A percentile compares a stretch with the other conserved stretches of the same genome.
Conservation (phyloP, 345 rosid species). For the Draba incana region DNA sequence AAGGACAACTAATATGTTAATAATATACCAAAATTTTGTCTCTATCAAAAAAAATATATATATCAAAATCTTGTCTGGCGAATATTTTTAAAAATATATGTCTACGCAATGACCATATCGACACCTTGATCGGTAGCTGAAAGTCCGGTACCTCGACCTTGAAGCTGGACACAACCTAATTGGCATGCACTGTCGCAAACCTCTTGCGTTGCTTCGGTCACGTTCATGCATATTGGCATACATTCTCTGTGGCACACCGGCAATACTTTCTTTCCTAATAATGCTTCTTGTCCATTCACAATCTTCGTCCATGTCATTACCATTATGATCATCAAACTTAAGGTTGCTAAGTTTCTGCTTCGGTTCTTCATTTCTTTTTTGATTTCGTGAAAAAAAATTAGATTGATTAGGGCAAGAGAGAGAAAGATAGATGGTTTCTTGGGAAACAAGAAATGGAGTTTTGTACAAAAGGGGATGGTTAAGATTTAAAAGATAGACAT, state of each 20-base stretch:
- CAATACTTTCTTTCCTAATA: constrained; percentile 41
- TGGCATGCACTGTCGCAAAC: constrained; percentile 26
- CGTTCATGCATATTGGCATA: constrained; percentile 41
- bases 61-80: constrained; percentile 5
- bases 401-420: background rate
- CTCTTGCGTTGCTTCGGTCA: constrained; percentile 29
- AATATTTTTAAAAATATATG: background rate
- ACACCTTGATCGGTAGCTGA: constrained; percentile 26
- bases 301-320: constrained; percentile 15
- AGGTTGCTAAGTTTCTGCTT: constrained; percentile 17
- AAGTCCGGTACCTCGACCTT: constrained; percentile 43
- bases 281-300: constrained; percentile 39
- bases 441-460: background rate
- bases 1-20: background rate
- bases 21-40: too few species aligned
- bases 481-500: constrained; percentile 28
- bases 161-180: constrained; percentile 38
- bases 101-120: constrained; percentile 35
- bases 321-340: constrained; percentile 38
- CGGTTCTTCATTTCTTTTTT: constrained; percentile 25
- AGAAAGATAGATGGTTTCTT: constrained; percentile 16
- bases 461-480: constrained; percentile 27
- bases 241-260: constrained; percentile 40
- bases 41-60: too few species aligned
- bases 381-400: constrained; percentile 7